Percentiles rank a stretch among this genome's conserved stretches.
phyloP scores from a whole-genome alignment of 371 early-diverging fungal genomes.

The Mortierella sp. region DNA sequence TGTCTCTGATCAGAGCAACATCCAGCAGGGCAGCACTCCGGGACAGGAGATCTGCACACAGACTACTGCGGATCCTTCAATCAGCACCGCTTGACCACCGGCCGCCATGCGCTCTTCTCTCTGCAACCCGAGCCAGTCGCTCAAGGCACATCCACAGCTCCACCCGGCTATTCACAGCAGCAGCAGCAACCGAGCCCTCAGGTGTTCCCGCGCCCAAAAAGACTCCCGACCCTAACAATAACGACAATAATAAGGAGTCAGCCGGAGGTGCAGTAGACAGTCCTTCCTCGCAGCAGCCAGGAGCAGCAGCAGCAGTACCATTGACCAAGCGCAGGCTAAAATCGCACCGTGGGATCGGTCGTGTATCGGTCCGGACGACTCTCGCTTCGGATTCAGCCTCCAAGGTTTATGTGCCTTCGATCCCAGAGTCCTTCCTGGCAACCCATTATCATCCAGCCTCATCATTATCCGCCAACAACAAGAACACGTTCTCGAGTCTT shows the following conservation, averaged over 20 bases:
- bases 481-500: slow-evolving; percentile 10
- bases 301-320: neutral
- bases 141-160: neutral
- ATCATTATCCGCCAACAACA: neutral
- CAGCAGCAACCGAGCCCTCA: neutral
- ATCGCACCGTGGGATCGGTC: slow-evolving; percentile 11
- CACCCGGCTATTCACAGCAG: neutral
- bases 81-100: neutral
- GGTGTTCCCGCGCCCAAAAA: neutral
- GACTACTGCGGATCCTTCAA: neutral
- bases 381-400: slow-evolving; percentile 2
- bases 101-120: neutral
- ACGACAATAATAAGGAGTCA: neutral
- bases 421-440: slow-evolving; percentile 33
- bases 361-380: neutral
- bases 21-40: neutral
- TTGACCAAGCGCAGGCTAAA: slow-evolving; percentile 24
- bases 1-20: slow-evolving; percentile 33
- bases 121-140: neutral
- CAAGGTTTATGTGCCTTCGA: slow-evolving; percentile 35
- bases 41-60: neutral
- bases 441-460: slow-evolving; percentile 25
- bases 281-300: slow-evolving; percentile 1
- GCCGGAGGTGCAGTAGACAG: neutral
- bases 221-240: neutral